Conservation (phyloP, 2,329 filamentous ascomycete genomes). For the Aspergillus sp. region DNA sequence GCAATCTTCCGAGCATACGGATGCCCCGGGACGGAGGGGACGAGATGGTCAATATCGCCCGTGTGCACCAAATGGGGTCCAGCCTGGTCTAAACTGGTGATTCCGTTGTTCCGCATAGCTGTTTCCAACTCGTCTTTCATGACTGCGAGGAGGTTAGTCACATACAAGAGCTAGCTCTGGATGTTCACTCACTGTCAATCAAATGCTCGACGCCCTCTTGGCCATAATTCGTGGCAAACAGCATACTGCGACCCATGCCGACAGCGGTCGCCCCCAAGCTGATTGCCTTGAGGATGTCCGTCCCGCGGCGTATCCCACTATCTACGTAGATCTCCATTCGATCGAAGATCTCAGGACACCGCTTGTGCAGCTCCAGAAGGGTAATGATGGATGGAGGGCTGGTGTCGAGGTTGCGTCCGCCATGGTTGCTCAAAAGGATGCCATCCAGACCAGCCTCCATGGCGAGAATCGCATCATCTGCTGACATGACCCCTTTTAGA, state of each 20-base stretch:
- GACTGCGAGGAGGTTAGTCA: conserved; percentile 24
- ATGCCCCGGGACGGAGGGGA: conserved; percentile 42
- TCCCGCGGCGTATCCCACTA: conserved; percentile 54
- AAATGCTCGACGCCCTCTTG: conserved; percentile 56
- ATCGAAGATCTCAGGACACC: conserved; percentile 51
- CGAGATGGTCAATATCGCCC: conserved; percentile 51
- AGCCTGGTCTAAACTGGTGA: conserved; percentile 45
- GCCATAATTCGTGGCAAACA: conserved; percentile 55
- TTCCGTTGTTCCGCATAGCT: conserved; percentile 48
- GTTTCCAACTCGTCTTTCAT: conserved; percentile 50
- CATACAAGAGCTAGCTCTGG: neutral
- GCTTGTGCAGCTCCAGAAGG: conserved; percentile 52
- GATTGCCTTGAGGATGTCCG: conserved; percentile 56
- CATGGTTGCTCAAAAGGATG: conserved; percentile 59
- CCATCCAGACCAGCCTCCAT: conserved; percentile 52
- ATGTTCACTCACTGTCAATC: conserved; percentile 51
- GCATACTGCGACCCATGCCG: conserved; percentile 53
- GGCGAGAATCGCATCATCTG: conserved; percentile 54
- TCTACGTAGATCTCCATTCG: conserved; percentile 55
- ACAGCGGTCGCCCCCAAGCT: conserved; percentile 55
- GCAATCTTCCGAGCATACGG: conserved; percentile 42
- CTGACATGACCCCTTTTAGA: conserved; percentile 57
- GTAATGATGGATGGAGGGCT: conserved; percentile 51
- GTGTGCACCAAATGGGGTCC: conserved; percentile 47
- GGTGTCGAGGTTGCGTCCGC: conserved; percentile 56